Evolutionary conservation across 352 stramenopile species (phyloP).

Genomic region (Phytophthora quininea): DNA sequence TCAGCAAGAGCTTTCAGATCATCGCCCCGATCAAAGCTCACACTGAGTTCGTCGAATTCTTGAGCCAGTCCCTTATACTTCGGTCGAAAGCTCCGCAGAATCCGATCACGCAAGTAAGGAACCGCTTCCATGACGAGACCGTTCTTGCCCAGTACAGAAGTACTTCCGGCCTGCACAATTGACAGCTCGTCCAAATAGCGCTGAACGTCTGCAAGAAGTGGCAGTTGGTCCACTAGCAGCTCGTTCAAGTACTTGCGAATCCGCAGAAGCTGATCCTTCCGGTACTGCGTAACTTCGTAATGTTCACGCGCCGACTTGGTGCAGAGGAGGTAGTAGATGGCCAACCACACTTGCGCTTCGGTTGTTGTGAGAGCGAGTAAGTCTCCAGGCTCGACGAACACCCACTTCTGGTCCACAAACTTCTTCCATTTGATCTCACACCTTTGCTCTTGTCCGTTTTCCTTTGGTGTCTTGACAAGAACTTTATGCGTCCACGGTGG

Average conservation of each 20-base stretch:
- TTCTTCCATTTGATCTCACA: conserved; percentile 89
- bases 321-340: conserved; percentile 94
- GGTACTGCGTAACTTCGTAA: conserved; percentile 95
- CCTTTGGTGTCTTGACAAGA: conserved; percentile 19
- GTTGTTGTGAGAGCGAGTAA: conserved; percentile 93
- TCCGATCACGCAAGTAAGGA: conserved; percentile 64
- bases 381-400: conserved; percentile 79
- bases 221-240: conserved; percentile 94
- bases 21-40: conserved; percentile 50
- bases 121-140: conserved; percentile 83
- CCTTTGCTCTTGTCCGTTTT: conserved; percentile 19
- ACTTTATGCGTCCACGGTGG: conserved; percentile 94
- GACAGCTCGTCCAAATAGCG: conserved; percentile 96
- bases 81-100: conserved; percentile 50
- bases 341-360: conserved; percentile 95
- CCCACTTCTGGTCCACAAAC: conserved; percentile 93
- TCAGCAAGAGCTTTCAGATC: conserved; percentile 75
- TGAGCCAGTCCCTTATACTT: conserved; percentile 47
- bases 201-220: conserved; percentile 93
- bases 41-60: conserved; percentile 54
- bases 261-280: conserved; percentile 93
- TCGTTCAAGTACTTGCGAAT: conserved; percentile 96
- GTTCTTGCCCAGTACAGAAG: conserved; percentile 38
- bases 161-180: conserved; percentile 83
- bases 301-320: conserved; percentile 92